phyloP scores from a whole-genome alignment of 768 basidiomycete genomes.

The Trametes cinnabarina region DNA sequence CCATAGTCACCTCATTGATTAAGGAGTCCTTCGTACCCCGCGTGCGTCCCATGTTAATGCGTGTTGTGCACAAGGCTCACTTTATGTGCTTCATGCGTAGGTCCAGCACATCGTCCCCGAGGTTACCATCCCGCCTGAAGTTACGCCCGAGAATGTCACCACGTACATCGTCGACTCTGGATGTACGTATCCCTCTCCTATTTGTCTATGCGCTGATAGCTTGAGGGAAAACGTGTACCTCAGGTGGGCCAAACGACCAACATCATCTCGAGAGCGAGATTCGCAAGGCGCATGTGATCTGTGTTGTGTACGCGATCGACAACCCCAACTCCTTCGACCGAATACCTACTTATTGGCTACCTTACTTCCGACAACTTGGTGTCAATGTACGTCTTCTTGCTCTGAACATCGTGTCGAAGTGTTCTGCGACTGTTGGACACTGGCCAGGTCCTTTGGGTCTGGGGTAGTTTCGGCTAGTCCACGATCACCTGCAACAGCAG shows the following conservation, averaged over 20 bases:
- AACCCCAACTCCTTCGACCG: constrained; percentile 95
- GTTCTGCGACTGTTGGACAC: no score
- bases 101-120: constrained; percentile 95
- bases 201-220: not conserved
- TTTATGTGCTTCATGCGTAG: constrained; percentile 41
- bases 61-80: no score
- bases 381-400: constrained; percentile 83
- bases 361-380: constrained; percentile 89
- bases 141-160: constrained; percentile 96
- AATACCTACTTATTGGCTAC: constrained; percentile 97
- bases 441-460: no score
- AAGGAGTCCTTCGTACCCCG: constrained; percentile 92
- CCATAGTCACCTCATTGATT: constrained; percentile 94
- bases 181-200: constrained; percentile 49
- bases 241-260: constrained; percentile 84
- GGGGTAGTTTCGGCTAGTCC: no score
- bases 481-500: no score
- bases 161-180: constrained; percentile 98
- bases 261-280: constrained; percentile 92
- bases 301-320: constrained; percentile 96
- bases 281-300: constrained; percentile 96
- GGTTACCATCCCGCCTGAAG: constrained; percentile 96
- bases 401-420: no score
- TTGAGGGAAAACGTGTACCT: not conserved
- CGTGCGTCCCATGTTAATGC: no score